phyloP scores from a whole-genome alignment of 345 rosid genomes.

The Reutealis trisperma region DNA sequence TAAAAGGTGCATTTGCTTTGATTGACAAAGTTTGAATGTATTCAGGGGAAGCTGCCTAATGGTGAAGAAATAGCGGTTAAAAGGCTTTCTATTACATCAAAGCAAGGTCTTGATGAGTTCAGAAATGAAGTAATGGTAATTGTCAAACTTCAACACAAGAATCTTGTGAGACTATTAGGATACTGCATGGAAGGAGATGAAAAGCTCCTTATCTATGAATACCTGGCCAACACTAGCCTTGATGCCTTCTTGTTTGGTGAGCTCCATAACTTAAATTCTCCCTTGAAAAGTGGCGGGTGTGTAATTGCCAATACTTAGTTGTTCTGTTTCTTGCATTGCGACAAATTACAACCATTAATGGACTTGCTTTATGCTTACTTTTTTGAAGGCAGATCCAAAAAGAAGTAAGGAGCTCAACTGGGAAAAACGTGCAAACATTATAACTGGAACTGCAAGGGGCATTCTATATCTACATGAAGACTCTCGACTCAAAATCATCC shows the following conservation, averaged over 20 bases:
- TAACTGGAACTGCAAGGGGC: constrained; percentile 47
- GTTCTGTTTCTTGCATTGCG: not conserved
- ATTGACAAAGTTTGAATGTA: constrained; percentile 8
- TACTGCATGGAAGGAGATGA: constrained; percentile 49
- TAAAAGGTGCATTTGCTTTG: not conserved
- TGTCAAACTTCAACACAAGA: constrained; percentile 56
- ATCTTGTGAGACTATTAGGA: constrained; percentile 55
- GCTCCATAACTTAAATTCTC: not conserved
- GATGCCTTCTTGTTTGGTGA: constrained; percentile 48
- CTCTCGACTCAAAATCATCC: constrained; percentile 53
- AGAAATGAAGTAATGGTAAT: constrained; percentile 53
- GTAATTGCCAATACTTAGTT: too few species aligned
- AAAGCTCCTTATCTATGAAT: constrained; percentile 52
- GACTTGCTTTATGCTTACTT: not conserved
- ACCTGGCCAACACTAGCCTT: constrained; percentile 52
- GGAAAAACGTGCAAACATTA: constrained; percentile 42
- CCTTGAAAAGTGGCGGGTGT: too few species aligned
- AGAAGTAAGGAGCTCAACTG: constrained; percentile 41
- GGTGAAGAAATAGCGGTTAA: constrained; percentile 54
- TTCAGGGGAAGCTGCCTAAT: constrained; percentile 44
- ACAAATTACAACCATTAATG: not conserved
- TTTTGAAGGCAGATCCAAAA: constrained; percentile 30
- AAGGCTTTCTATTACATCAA: constrained; percentile 50
- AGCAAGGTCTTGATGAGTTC: constrained; percentile 57
- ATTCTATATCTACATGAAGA: constrained; percentile 56